Percentiles rank a stretch among this genome's conserved stretches.
Evolutionary conservation across 352 stramenopile species (phyloP).

Genomic region (Phytophthora syringae): DNA sequence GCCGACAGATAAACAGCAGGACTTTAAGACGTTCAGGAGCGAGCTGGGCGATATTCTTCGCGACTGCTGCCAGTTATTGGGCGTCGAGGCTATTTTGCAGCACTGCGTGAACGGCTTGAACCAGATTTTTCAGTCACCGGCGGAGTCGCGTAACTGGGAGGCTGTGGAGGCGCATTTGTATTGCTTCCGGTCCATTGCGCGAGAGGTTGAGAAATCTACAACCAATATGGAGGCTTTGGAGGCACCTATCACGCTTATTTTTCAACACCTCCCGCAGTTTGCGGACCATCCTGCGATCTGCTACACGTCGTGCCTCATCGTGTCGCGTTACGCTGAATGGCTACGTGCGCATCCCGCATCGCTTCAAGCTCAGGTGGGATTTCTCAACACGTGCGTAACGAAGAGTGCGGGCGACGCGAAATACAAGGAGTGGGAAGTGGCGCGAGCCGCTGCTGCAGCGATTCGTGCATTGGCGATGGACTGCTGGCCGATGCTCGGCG

Average conservation of each 20-base stretch:
- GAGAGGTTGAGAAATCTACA: constrained; percentile 67
- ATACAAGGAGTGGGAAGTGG: constrained; percentile 79
- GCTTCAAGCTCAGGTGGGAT: constrained; percentile 63
- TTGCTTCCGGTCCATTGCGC: constrained; percentile 84
- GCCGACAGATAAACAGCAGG: constrained; percentile 74
- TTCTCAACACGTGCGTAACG: constrained; percentile 78
- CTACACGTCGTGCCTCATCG: constrained; percentile 87
- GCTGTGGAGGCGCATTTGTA: constrained; percentile 85
- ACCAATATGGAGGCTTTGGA: constrained; percentile 31
- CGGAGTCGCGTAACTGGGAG: constrained; percentile 65
- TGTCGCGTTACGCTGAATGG: constrained; percentile 86
- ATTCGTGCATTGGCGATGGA: constrained; percentile 80
- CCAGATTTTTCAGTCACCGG: constrained; percentile 63
- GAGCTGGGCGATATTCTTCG: constrained; percentile 82
- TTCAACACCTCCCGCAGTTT: constrained; percentile 79
- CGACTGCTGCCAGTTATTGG: constrained; percentile 77
- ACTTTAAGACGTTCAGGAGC: constrained; percentile 86
- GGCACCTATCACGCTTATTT: constrained; percentile 73
- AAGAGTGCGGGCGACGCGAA: constrained; percentile 50
- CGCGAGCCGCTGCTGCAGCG: constrained; percentile 70
- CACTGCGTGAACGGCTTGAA: constrained; percentile 82
- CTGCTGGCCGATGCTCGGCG: constrained; percentile 73
- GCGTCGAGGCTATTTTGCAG: constrained; percentile 72
- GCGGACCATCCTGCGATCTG: constrained; percentile 78
- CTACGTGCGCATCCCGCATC: constrained; percentile 54